Evolutionary conservation across 2,329 filamentous ascomycete genomes (phyloP), one percentile per base, ranked within the genome.

Genomic region (Metarhizium guizhouense): DNA sequence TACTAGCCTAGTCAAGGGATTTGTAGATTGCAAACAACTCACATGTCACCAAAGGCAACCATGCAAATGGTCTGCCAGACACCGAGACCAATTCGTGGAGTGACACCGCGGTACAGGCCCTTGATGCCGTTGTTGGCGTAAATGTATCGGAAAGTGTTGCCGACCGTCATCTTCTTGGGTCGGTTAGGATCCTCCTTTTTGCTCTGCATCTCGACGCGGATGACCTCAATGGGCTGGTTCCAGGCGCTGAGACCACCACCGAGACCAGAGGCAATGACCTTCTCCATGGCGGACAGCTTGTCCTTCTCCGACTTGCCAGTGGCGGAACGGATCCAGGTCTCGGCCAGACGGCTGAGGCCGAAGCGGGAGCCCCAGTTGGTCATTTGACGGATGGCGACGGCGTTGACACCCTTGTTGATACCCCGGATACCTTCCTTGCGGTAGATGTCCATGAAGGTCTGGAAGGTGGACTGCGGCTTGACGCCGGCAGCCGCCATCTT

Each of bases 1-100:
- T 20, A 47, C 29, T 51, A 52, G 38, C 60, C 32, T 8, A 11
- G 7, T 34, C 32, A 34, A 34, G 58, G 25, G 59, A 43, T n/a
- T 20, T 45, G 51, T 18, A 40, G 7, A 34, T 11, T 7, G 10
- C 32, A 34, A 11, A 8, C 42, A 45, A 84, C 90, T 80, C 77
- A 95, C 91, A 95, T 92, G 77, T 97, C 94, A 76, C 94, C 94
- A 74, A 97, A 81, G 68, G 93, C 94, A 76, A 99, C 94, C 94
- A 99, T 99, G 82, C 94, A 99, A 69, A 99, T 88, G 60, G 94
- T 99, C 82, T 99, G 94, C 94, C 94, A 99, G 77, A 99, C 84
- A 70, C 94, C 87, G 61, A 99, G 85, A 65, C 92, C 92, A 71
- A 99, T 92, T 72, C 94, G 87, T 66, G 94, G 94, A 64, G 90